Evolutionary conservation across 257 asterid genomes (phyloP), one percentile per base, ranked within the genome.

Genomic region (Eucommia ulmoides): DNA sequence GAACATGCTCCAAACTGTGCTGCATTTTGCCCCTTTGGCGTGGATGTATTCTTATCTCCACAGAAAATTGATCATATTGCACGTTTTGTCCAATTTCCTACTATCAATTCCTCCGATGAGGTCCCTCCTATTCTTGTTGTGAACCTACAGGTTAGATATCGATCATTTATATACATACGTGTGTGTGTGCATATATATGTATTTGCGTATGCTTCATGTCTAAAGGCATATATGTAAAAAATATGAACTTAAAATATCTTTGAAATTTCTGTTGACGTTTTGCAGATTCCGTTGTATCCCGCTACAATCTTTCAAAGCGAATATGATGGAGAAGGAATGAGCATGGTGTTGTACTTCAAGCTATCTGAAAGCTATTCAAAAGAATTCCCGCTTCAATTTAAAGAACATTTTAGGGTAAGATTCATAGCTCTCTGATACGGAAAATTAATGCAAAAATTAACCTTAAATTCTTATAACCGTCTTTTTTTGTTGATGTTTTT

Each of bases 141-240:
- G 64, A 91, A 91, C 71, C 93, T 80, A 52, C 99, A 91, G 95
- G 97, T 91, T n/a, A n/a, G n/a, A n/a, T n/a, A n/a, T n/a, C n/a
- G n/a, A n/a, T n/a, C n/a, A n/a, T n/a, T n/a, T n/a, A n/a, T n/a
- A n/a, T n/a, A n/a, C n/a, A n/a, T n/a, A n/a, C n/a, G n/a, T n/a
- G n/a, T n/a, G n/a, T n/a, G n/a, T n/a, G n/a, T n/a, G n/a, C n/a
- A n/a, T n/a, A n/a, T n/a, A n/a, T n/a, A n/a, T n/a, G n/a, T n/a
- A n/a, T n/a, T n/a, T n/a, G n/a, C n/a, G n/a, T n/a, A n/a, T n/a
- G n/a, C n/a, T n/a, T n/a, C n/a, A n/a, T n/a, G n/a, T n/a, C n/a
- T n/a, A n/a, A n/a, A n/a, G n/a, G n/a, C n/a, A n/a, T n/a, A n/a
- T n/a, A n/a, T n/a, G n/a, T n/a, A n/a, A n/a, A n/a, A n/a, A n/a